Evolutionary conservation across 2,329 filamentous ascomycete species (phyloP), one percentile per base, ranked within the genome.

Genomic region (Calonectria fujianensis): DNA sequence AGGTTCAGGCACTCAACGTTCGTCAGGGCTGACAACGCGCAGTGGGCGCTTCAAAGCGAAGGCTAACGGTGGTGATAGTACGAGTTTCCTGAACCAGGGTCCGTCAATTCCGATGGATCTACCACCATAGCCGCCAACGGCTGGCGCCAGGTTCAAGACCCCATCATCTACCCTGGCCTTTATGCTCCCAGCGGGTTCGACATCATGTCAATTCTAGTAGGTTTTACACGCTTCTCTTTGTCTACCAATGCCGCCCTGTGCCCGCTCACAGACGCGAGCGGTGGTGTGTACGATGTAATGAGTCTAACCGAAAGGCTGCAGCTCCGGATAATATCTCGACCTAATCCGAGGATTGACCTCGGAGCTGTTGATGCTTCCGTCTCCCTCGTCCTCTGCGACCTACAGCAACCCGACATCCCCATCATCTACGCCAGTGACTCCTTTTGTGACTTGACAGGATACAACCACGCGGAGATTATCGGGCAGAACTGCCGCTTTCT

Each of bases 401-500:
- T 96, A 39, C 89, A 90, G 52, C 90, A 91, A 78, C 90, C 94
- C 35, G 95, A 97, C 83, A 88, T 89, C 37, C 95, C 96, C 3
- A 95, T 98, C 74, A 91, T 97, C 11, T 98, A 97, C 82, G 95
- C 93, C 77, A 96, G 95, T 1, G 94, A 96, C 8, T 91, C 94
- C 37, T 98, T 97, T 82, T 90, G 92, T 79, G 88, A 93, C 9
- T 86, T 98, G 76, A 98, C 95, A 0, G 95, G 95, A 35, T 98
- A 98, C 84, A 90, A 90, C 1, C 89, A 90, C 75, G 87, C 90
- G 73, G 96, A 97, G 84, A 93, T 95, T 32, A 83, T 96, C 6
- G 95, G 95, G 16, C 89, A 90, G 59, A 98, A 98, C 83, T 97
- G 95, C 82, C 94, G 95, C 14, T 97, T 98, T 81, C 88, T 98